Percentiles rank a stretch among this genome's conserved stretches.
These are phyloP conservation scores for Boletus rufocinnamomeus DNA, from an alignment of 768 basidiomycete genomes.

Conservation along the genomic window DNA sequence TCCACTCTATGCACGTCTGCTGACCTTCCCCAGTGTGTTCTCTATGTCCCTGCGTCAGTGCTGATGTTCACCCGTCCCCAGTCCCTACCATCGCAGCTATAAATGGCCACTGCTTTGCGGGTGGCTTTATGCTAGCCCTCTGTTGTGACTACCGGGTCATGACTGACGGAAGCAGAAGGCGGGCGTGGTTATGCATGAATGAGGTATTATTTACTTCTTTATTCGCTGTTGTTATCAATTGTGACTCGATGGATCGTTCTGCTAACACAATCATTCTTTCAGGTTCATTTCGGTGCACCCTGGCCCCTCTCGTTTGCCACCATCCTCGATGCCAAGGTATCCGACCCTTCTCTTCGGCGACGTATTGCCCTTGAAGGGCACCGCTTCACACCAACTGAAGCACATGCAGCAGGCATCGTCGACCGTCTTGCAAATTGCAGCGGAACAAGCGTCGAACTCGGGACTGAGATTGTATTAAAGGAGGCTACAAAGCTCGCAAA, in stretches of 20 bases:
- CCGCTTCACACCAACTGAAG: conserved; percentile 74
- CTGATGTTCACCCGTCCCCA: conserved; percentile 30
- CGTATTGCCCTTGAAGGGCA: conserved; percentile 81
- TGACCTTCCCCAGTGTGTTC: conserved; percentile 74
- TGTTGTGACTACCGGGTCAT: conserved; percentile 89
- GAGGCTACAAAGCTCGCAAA: conserved; percentile 67
- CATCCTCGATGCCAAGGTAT: conserved; percentile 64
- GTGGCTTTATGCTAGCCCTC: conserved; percentile 74
- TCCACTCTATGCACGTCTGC: conserved; percentile 64
- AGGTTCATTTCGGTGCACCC: conserved; percentile 82
- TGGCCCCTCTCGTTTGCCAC: conserved; percentile 74
- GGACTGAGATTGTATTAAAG: conserved; percentile 58
- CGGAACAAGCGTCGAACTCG: conserved; percentile 47
- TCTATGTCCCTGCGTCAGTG: neutral
- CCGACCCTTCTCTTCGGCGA: conserved; percentile 57
- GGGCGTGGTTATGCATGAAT: conserved; percentile 92
- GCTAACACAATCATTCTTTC: conserved; percentile 1
- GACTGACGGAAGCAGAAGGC: conserved; percentile 74
- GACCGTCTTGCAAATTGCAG: conserved; percentile 53
- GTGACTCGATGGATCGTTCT: neutral
- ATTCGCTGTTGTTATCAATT: neutral
- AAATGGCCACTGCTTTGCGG: conserved; percentile 88
- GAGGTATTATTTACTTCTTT: conserved; percentile 50
- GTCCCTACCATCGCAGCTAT: conserved; percentile 80
- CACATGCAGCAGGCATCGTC: conserved; percentile 62